Evolutionary conservation across 495 filamentous ascomycete species (phyloP).

Genomic region (Neurospora pannonica): DNA sequence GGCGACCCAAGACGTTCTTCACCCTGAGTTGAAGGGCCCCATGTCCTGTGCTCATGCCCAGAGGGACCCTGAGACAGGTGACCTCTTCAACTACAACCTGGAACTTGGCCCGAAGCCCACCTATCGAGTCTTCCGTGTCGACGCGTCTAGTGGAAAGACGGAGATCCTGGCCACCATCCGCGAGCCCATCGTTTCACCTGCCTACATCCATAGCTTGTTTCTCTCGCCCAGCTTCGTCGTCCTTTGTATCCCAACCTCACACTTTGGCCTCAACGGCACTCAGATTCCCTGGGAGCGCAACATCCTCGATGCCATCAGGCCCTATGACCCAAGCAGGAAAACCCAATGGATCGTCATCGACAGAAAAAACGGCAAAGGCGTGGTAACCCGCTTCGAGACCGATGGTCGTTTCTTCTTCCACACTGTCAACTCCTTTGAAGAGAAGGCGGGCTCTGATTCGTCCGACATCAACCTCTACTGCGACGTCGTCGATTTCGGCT

Average conservation of each 20-base stretch:
- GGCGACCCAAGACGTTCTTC: slow-evolving; percentile 46
- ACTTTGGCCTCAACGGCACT: slow-evolving; percentile 37
- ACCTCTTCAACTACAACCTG: slow-evolving; percentile 73
- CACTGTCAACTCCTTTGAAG: slow-evolving; percentile 64
- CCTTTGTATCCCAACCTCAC: slow-evolving; percentile 50
- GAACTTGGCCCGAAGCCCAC: slow-evolving; percentile 25
- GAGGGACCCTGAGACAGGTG: slow-evolving; percentile 60
- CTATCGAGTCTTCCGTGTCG: slow-evolving; percentile 60
- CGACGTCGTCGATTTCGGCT: slow-evolving; percentile 48
- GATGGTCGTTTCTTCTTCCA: slow-evolving; percentile 67
- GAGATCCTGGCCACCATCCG: slow-evolving; percentile 60
- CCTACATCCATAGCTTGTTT: slow-evolving; percentile 70
- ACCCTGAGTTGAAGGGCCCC: slow-evolving; percentile 56
- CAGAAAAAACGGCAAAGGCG: slow-evolving; percentile 37
- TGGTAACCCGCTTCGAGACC: slow-evolving; percentile 50
- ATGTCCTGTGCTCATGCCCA: slow-evolving; percentile 58
- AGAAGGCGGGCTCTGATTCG: slow-evolving; percentile 20
- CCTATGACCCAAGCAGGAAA: slow-evolving; percentile 39
- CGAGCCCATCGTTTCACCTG: slow-evolving; percentile 31
- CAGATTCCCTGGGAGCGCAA: slow-evolving; percentile 48
- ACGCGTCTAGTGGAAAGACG: slow-evolving; percentile 50
- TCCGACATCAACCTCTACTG: slow-evolving; percentile 35
- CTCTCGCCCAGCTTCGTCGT: slow-evolving; percentile 56
- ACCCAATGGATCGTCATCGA: slow-evolving; percentile 66
- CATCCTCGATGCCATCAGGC: slow-evolving; percentile 44